Base-by-base conservation (phyloP, 257 asterid genomes). In the Cruciata laevipes region DNA sequence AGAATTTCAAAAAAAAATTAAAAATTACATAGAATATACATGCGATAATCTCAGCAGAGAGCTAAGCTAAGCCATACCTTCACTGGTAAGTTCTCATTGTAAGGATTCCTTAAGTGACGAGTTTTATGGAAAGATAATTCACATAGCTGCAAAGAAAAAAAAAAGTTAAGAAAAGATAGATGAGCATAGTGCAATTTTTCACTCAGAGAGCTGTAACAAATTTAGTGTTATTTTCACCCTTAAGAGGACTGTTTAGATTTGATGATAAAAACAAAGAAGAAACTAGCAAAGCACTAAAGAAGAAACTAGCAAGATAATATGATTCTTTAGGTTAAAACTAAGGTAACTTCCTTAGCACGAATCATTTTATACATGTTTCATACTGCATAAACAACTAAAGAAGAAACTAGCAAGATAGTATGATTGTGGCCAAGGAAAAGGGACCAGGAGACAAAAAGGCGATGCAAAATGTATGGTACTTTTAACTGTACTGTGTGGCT, bases 101-200 rank as follows among this genome's bases (percentile, higher is more conserved):
- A 91, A 13, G 97, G 95, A 76, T 91, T 91, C 79, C 95, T 79
- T 84, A 91, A 79, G 73, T 88, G 92, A 69, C 95, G 92, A 69
- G 96, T 88, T 81, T 88, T 88, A 73, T 90, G 84, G 78, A 90
- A 90, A 73, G 96, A 88, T 81, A 90, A 69, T 86, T 90, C 97
- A 79, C 96, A 78, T 55, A 90, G 96, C 97, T 90, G 97, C 85
- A 80, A 68, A 64, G 21, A 18, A 42, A 64, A 31, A 18, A 42
- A n/a, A 13, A 13, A 32, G 23, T 32, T 14, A 8, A 10, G 12
- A 56, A 57, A 3, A 47, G 51, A 25, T 44, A 25, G n/a, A 42
- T 42, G 51, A 32, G 53, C 32, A 27, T 9, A 65, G 25, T 24
- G 59, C 37, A 65, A n/a, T 25, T 44, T 16, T 40, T 4, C 12